phyloP scores from a whole-genome alignment of 495 filamentous ascomycete genomes.

The Aspergillus sclerotiicarbonarius region DNA sequence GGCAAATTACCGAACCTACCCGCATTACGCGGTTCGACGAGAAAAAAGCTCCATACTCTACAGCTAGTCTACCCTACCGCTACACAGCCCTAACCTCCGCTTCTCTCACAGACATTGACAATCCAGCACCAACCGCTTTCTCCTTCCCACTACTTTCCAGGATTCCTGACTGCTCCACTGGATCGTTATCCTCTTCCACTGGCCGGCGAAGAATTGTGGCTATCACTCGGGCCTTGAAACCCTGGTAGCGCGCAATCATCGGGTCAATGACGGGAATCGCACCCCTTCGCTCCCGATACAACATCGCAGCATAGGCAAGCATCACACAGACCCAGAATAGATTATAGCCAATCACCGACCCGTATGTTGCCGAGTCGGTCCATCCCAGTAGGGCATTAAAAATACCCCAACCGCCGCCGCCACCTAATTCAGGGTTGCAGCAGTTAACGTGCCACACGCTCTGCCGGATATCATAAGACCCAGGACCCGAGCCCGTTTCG shows the following conservation, averaged over 20 bases:
- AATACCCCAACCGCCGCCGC: constrained; percentile 84
- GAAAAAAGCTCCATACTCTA: too few species aligned
- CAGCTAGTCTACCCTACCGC: too few species aligned
- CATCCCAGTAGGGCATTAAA: constrained; percentile 82
- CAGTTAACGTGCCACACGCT: constrained; percentile 95
- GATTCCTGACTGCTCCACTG: neutral
- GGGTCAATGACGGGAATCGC: constrained; percentile 25
- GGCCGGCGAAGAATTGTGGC: constrained; percentile 24
- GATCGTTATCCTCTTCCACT: constrained; percentile 4
- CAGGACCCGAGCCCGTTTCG: constrained; percentile 73
- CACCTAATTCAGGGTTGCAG: constrained; percentile 68
- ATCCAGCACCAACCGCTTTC: neutral
- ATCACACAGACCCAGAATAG: constrained; percentile 66
- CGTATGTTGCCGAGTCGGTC: constrained; percentile 86
- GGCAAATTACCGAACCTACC: too few species aligned
- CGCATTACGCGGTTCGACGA: too few species aligned
- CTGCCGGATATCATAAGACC: constrained; percentile 80
- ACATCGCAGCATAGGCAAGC: constrained; percentile 25
- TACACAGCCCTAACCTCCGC: neutral
- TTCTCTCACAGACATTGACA: neutral
- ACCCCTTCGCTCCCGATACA: constrained; percentile 25
- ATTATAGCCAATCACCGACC: constrained; percentile 79
- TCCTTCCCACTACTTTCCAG: neutral
- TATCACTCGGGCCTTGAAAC: constrained; percentile 18
- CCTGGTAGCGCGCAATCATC: constrained; percentile 9